These are phyloP conservation scores for Zopfia rhizophila DNA, from an alignment of 2,329 filamentous ascomycete genomes.

Conservation along the genomic window DNA sequence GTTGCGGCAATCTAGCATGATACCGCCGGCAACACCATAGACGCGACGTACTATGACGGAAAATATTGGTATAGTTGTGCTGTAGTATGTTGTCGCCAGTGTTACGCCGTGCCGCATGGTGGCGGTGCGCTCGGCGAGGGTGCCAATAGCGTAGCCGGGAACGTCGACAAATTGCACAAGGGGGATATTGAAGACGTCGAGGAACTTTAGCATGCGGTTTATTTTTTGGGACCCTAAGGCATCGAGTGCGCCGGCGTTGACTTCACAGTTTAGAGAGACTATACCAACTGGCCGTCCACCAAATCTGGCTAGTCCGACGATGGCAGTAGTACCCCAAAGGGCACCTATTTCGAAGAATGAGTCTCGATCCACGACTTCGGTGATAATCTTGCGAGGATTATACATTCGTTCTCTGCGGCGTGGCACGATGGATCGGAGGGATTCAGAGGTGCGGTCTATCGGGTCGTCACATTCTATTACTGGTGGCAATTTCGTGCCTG, in stretches of 20 bases:
- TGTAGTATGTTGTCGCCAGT: conserved; percentile 70
- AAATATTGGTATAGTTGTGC: conserved; percentile 71
- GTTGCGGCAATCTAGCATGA: conserved; percentile 72
- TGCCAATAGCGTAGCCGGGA: conserved; percentile 71
- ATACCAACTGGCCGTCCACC: conserved; percentile 68
- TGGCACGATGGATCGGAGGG: conserved; percentile 67
- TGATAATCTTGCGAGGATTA: conserved; percentile 67
- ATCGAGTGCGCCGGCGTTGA: conserved; percentile 69
- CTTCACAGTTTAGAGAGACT: conserved; percentile 69
- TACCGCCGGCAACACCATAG: conserved; percentile 71
- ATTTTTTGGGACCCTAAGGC: conserved; percentile 70
- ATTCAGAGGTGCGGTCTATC: conserved; percentile 59
- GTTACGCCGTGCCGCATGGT: conserved; percentile 73
- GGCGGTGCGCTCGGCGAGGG: conserved; percentile 69
- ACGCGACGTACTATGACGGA: conserved; percentile 69
- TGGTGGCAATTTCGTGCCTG: conserved; percentile 66
- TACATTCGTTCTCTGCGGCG: conserved; percentile 69
- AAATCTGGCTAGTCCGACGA: conserved; percentile 69
- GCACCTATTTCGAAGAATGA: conserved; percentile 73
- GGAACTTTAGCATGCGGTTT: conserved; percentile 69
- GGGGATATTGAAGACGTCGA: conserved; percentile 73
- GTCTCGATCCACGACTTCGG: conserved; percentile 63
- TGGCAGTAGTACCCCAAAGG: conserved; percentile 70
- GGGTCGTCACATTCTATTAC: conserved; percentile 60
- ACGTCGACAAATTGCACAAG: conserved; percentile 72